phyloP scores from a whole-genome alignment of 331 rosid species.

The Quercus phellos region DNA sequence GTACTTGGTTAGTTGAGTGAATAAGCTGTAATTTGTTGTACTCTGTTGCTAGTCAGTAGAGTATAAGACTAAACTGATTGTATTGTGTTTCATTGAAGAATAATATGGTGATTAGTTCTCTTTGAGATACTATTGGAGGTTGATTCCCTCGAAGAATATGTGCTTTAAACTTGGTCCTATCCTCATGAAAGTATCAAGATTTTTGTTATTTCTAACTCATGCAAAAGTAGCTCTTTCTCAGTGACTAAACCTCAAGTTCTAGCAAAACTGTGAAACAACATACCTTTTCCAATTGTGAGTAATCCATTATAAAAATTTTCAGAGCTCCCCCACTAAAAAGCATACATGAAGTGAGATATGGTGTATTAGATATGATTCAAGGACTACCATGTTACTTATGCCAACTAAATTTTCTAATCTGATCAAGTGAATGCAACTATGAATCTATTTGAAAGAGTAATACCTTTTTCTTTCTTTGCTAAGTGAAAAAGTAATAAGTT shows the following conservation, averaged over 20 bases:
- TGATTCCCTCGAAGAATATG: too few species aligned
- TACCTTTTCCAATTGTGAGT: neutral
- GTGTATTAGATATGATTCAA: neutral
- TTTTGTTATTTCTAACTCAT: neutral
- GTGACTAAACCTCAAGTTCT: neutral
- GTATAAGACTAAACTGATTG: too few species aligned
- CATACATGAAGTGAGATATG: neutral
- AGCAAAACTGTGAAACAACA: neutral
- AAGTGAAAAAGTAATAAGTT: neutral
- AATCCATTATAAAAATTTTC: neutral
- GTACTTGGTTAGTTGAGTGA: too few species aligned
- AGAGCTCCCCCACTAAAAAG: neutral
- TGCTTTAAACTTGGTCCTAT: neutral
- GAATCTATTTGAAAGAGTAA: neutral
- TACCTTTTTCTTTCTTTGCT: too few species aligned
- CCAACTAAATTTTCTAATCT: neutral
- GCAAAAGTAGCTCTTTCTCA: neutral
- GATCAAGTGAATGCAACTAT: neutral
- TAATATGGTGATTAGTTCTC: too few species aligned
- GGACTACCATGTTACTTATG: neutral
- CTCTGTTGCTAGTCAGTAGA: too few species aligned
- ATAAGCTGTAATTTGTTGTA: too few species aligned
- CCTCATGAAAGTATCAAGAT: neutral
- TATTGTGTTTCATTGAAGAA: too few species aligned
- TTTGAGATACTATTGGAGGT: too few species aligned